Evolutionary conservation across 169 alveolate species (phyloP), one percentile per base, ranked within the genome.

Genomic region (Eimeria zaria): DNA sequence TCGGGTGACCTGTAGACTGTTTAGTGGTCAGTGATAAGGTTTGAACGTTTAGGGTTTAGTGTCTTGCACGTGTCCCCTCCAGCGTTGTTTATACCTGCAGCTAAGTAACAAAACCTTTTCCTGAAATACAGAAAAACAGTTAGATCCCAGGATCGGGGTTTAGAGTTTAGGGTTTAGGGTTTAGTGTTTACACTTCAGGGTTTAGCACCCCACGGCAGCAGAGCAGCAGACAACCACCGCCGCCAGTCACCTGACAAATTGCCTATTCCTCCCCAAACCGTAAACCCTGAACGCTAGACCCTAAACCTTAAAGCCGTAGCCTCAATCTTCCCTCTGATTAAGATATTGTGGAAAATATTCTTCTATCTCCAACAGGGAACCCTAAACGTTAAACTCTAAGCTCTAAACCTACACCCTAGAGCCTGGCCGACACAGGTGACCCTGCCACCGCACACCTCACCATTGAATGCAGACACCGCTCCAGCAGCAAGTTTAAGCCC

Each of bases 171-270:
- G 51, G 64, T 22, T 33, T 7, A 33, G 48, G 73, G 30, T 48
- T 33, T 44, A 48, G 73, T 48, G 73, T 60, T 84, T 44, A 58
- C 55, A n/a, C 30, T 39, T 18, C 16, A 58, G 74, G 53, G 92
- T 48, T 36, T 14, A 30, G 36, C 48, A 44, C 4, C 30, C 27
- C 85, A 74, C 18, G 12, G 36, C 58, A 44, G 46, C 46, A 33
- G 48, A 69, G 78, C 78, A 36, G 58, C 48, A 30, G 81, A 71
- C 12, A 71, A 71, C 69, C 85, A 74, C 36, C 51, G 85, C 58
- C 85, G 51, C 33, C 36, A 4, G 60, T 30, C 58, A 24, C 58
- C 85, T 74, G 85, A 39, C 58, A 39, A 18, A 5, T n/a, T 74
- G 85, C 48, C 58, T 74, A 74, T 74, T 74, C 58, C 58, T 9